Conservation (phyloP, 75 land plant genomes). For the Picea glauca region DNA sequence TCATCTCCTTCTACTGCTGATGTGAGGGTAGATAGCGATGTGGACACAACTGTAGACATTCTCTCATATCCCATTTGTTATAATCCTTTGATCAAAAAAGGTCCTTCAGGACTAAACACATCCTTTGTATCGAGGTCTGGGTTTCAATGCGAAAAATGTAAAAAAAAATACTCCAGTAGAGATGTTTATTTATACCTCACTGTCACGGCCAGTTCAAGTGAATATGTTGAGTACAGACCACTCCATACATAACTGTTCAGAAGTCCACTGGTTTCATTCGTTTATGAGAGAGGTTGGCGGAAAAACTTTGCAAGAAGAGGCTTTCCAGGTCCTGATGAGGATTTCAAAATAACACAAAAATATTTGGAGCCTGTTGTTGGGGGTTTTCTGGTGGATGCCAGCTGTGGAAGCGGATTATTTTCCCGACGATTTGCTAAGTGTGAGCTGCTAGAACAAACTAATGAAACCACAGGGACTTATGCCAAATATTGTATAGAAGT, state of each 20-base stretch:
- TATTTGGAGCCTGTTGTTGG: slow-evolving; percentile 70
- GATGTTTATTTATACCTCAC: slow-evolving; percentile 80
- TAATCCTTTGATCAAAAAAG: slow-evolving; percentile 65
- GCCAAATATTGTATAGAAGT: too few species aligned
- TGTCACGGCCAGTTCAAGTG: slow-evolving; percentile 61
- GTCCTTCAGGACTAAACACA: slow-evolving; percentile 78
- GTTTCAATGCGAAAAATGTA: slow-evolving; percentile 71
- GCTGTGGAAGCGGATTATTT: slow-evolving; percentile 97
- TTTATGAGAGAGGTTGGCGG: slow-evolving; percentile 98
- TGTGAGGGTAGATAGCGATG: neutral
- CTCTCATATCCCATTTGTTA: slow-evolving; percentile 79
- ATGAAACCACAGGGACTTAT: too few species aligned
- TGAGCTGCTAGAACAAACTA: too few species aligned
- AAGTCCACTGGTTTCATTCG: slow-evolving; percentile 89
- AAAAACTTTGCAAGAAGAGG: slow-evolving; percentile 80
- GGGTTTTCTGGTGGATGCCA: slow-evolving; percentile 83
- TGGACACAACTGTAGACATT: slow-evolving; percentile 11
- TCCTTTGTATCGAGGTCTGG: slow-evolving; percentile 78
- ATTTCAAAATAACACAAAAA: slow-evolving; percentile 88
- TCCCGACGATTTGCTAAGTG: slow-evolving; percentile 80
- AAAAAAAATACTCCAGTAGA: slow-evolving; percentile 65
- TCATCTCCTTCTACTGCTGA: slow-evolving; percentile 72
- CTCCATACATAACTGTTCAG: slow-evolving; percentile 75
- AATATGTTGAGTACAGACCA: slow-evolving; percentile 62
- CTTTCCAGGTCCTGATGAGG: slow-evolving; percentile 97